Evolutionary conservation across 441 rosid genomes (phyloP), one percentile per base, ranked within the genome.

Genomic region (Erodium texanum): DNA sequence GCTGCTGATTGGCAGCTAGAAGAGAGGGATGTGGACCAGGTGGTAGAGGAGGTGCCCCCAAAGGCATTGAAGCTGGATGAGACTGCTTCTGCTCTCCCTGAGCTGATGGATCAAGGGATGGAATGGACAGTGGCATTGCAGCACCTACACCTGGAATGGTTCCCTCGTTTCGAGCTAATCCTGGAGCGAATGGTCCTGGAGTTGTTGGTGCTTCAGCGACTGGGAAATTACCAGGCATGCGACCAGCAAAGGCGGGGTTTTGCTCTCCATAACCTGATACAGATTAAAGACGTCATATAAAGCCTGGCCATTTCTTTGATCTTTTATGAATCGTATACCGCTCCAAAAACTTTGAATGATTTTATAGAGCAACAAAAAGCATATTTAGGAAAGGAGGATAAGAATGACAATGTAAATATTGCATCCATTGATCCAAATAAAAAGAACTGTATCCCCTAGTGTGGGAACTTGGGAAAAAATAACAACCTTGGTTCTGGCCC

Each of bases 1-100:
- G 95, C 79, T 86, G 97, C 80, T 83, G 96, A 83, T 82, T 81
- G 74, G 73, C 73, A 61, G 84, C 81, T 67, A 84, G 86, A 75
- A 89, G 91, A 18, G 99, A 94, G 41, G 98, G 99, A 80, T 92
- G 99, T 54, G 99, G 99, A 68, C 97, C 98, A 65, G 94, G 96
- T 71, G 99, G 97, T 12, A 94, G 87, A 68, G 99, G 99, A 67
- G 97, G 99, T 34, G 89, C 89, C 66, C 94, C 96, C 66, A 83
- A 67, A 72, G 90, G 83, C 85, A 84, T 78, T 20, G 94, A 80
- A 69, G 81, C 82, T 18, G 86, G 82, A 80, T 79, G 85, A 70
- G 82, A 75, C 73, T 85, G 95, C 75, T 82, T 88, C 78, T 85
- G 93, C 50, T 92, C 99, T 68, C 97, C 99, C 74, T 86, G 97